Evolutionary conservation across 1,284 basidiomycete genomes (phyloP).

Genomic region (Trichosporon sp.): DNA sequence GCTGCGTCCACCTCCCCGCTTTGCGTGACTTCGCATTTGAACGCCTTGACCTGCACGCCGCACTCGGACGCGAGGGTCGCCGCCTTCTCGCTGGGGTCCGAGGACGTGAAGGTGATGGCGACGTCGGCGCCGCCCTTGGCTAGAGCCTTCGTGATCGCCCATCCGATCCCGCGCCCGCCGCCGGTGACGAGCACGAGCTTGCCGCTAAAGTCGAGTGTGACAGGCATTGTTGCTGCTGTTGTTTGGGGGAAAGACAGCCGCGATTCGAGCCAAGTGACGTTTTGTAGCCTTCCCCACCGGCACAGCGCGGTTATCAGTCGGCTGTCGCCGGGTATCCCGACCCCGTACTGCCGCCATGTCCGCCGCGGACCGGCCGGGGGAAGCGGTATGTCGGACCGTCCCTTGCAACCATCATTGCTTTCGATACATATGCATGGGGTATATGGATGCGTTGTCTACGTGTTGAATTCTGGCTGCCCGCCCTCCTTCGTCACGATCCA

Average conservation of each 20-base stretch:
- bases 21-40: constrained; percentile 44
- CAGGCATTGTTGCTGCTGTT: constrained; percentile 21
- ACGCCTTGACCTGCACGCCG: constrained; percentile 33
- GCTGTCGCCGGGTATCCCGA: constrained; percentile 3
- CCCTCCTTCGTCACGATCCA: constrained; percentile 13
- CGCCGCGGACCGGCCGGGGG: not conserved
- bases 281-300: not conserved
- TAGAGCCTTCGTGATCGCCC: constrained; percentile 40
- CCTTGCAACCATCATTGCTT: not conserved
- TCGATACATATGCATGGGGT: not conserved
- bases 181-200: constrained; percentile 46
- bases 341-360: not conserved
- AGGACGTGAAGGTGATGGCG: constrained; percentile 52
- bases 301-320: constrained; percentile 1
- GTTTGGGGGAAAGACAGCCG: not conserved
- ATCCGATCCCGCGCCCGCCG: constrained; percentile 43
- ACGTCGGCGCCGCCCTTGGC: constrained; percentile 49
- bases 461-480: not conserved
- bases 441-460: too few relatives aligned
- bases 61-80: constrained; percentile 28
- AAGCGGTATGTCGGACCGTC: not conserved
- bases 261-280: not conserved
- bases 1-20: constrained; percentile 41
- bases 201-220: constrained; percentile 38
- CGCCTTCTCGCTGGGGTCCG: constrained; percentile 34